Evolutionary conservation across 805 yeast species (phyloP), one percentile per base, ranked within the genome.

Genomic region (Saccharomycopsis vini): DNA sequence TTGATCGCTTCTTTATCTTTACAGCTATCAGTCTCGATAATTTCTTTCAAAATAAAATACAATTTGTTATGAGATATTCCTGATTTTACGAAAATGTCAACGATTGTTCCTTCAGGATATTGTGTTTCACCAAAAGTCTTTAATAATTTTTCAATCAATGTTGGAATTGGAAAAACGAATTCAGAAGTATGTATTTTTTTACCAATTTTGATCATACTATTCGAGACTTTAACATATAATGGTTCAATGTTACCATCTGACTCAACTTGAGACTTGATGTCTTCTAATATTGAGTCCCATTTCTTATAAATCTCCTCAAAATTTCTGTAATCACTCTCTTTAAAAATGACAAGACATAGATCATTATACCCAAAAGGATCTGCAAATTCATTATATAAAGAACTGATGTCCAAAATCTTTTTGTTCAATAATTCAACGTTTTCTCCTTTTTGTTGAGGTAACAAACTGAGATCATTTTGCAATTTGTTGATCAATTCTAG

Each of bases 361-460:
- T 85, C 95, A 61, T 80, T 79, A 57, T 89, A 90, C 5, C 90
- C 90, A 49, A 89, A 66, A 20, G 95, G 95, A 54, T 83, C 89
- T 10, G 95, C 86, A 61, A 72, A 90, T 50, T 77, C 81, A 63
- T 92, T 90, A 67, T 79, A 90, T 42, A 92, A 65, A 46, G 83
- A 92, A 54, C 83, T 80, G 26, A 88, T 76, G 3, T 81, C 72
- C 54, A 81, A 64, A 28, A 92, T 75, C 56, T 73, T 72, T 32
- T 71, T 75, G 56, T 84, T 75, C 44, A 92, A 69, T 35, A 72
- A 68, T 12, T 62, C 64, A 4, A 71, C 57, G 9, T 84, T 73
- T 38, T 68, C 71, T 5, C 63, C 61, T 52, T 75, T 75, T 36
- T 77, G 73, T 2, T 67, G 70, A 5, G 61, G 66, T 40, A 61